phyloP scores from a whole-genome alignment of 768 basidiomycete genomes.

The Amanita rubescens region DNA sequence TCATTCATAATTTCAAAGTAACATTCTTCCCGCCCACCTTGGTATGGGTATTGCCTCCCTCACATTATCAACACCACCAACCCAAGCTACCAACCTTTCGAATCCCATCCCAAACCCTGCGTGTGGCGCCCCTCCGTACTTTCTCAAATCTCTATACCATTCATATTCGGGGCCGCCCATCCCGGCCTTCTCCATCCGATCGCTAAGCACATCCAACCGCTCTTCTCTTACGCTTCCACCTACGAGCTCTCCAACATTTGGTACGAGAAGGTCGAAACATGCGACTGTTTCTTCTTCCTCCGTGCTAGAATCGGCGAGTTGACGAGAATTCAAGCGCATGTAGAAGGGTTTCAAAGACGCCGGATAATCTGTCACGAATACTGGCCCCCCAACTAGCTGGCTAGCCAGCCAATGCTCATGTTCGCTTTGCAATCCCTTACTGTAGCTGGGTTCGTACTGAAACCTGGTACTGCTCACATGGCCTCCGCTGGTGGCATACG shows the following conservation, averaged over 20 bases:
- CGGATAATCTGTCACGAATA: conserved; percentile 93
- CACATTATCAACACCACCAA: conserved; percentile 85
- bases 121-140: conserved; percentile 84
- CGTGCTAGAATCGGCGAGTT: too few species aligned
- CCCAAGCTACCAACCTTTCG: conserved; percentile 82
- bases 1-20: too few species aligned
- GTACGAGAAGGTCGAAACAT: conserved; percentile 95
- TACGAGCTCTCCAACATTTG: conserved; percentile 79
- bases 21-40: conserved; percentile 71
- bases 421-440: conserved; percentile 71
- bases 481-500: conserved; percentile 7
- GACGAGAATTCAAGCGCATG: conserved; percentile 61
- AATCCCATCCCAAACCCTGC: conserved; percentile 97
- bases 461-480: conserved; percentile 34
- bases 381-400: conserved; percentile 56
- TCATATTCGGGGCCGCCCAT: conserved; percentile 35
- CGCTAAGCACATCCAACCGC: conserved; percentile 42
- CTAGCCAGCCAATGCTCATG: conserved; percentile 91
- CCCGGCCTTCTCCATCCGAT: conserved; percentile 37
- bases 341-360: conserved; percentile 85
- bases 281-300: conserved; percentile 56
- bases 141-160: conserved; percentile 82
- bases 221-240: conserved; percentile 92
- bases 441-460: conserved; percentile 56
- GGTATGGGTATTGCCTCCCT: conserved; percentile 91